Conservation (phyloP, 805 yeast species). For the Henningerozyma blattae region DNA sequence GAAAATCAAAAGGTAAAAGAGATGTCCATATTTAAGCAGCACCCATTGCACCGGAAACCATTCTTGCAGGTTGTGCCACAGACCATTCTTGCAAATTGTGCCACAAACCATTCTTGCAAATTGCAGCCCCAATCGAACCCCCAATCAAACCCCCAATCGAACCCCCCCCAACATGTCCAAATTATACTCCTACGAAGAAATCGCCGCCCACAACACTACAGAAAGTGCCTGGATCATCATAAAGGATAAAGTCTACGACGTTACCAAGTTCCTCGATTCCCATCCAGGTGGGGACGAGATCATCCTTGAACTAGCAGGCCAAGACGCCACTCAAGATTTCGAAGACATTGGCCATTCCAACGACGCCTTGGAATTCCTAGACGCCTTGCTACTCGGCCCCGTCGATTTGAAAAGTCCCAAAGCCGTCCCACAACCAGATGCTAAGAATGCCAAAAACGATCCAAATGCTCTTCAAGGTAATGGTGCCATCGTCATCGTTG, state of each 20-base stretch:
- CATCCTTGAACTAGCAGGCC: constrained; percentile 65
- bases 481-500: constrained; percentile 75
- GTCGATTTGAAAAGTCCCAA: constrained; percentile 51
- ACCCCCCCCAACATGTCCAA: constrained; percentile 32
- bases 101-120: no score
- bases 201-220: constrained; percentile 58
- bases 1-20: no score
- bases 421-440: constrained; percentile 4
- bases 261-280: constrained; percentile 43
- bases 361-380: constrained; percentile 75
- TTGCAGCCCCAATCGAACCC: no score
- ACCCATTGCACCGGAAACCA: no score
- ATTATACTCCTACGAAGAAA: constrained; percentile 51
- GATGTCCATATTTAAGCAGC: no score
- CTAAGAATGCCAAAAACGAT: constrained; percentile 11
- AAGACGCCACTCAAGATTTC: constrained; percentile 73
- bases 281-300: constrained; percentile 82
- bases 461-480: constrained; percentile 45
- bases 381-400: constrained; percentile 60
- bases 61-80: no score
- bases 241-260: constrained; percentile 76
- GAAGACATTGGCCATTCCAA: constrained; percentile 96
- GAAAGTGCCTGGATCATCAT: constrained; percentile 79
- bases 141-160: no score
- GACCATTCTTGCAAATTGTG: no score